A percentile compares a stretch with the other conserved stretches of the same genome.
Conservation (phyloP, 345 rosid genomes). For the Rhodamnia rubescens region DNA sequence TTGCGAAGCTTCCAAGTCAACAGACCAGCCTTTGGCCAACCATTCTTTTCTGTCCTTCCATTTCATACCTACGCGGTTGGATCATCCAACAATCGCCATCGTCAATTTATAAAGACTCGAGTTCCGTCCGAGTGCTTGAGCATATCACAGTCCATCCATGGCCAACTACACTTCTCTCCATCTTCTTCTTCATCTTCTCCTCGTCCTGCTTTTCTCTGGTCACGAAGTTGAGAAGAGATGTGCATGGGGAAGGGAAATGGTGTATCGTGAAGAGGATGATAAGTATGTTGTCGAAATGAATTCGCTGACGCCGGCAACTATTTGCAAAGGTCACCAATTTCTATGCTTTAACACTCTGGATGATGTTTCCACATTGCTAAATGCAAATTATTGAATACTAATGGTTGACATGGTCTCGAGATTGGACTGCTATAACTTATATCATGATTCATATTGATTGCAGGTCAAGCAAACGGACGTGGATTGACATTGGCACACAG, state of each 20-base stretch:
- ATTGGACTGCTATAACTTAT: not conserved
- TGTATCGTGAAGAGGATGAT: not conserved
- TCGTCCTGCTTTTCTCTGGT: not conserved
- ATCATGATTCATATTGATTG: not conserved
- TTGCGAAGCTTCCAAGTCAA: not conserved
- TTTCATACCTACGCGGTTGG: not conserved
- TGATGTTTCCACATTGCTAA: rapidly evolving
- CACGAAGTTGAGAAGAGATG: not conserved
- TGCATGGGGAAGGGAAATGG: not conserved
- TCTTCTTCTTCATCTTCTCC: not conserved
- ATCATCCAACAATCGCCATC: not conserved
- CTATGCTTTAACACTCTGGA: not conserved
- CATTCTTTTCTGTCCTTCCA: not conserved
- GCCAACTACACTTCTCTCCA: not conserved
- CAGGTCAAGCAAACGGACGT: not conserved
- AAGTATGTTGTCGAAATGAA: not conserved
- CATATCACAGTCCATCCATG: not conserved
- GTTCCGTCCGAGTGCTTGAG: not conserved
- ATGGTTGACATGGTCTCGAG: not conserved
- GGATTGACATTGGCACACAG: not conserved
- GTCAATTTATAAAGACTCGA: not conserved
- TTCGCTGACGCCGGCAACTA: not conserved
- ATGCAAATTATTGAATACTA: not conserved
- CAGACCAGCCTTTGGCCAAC: not conserved
- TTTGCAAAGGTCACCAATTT: not conserved